Evolutionary conservation across 1,139 yeast species (phyloP).

Genomic region (Spathaspora sp.): DNA sequence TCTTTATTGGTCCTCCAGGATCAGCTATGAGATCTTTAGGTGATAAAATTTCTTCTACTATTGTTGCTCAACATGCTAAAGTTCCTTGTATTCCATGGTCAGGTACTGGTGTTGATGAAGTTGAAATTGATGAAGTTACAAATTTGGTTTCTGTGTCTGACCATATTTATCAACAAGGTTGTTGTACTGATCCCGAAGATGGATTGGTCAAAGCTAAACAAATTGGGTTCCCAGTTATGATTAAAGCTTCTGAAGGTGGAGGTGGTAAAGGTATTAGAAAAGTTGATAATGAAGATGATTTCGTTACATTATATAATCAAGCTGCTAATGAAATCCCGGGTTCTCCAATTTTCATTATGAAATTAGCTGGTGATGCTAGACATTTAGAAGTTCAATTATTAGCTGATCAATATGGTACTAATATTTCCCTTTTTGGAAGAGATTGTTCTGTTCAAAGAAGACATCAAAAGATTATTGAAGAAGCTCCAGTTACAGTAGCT

Average conservation of each 20-base stretch:
- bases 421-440: conserved; percentile 90
- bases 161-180: conserved; percentile 79
- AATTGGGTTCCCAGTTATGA: conserved; percentile 96
- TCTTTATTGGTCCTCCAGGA: conserved; percentile 98
- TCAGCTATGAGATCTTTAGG: conserved; percentile 99
- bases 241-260: conserved; percentile 98
- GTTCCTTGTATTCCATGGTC: conserved; percentile 99
- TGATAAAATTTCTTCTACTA: conserved; percentile 95
- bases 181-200: conserved; percentile 82
- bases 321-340: conserved; percentile 96
- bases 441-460: conserved; percentile 98
- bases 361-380: conserved; percentile 92
- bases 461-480: conserved; percentile 95
- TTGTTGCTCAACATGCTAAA: conserved; percentile 96
- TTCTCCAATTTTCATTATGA: conserved; percentile 92
- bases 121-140: conserved; percentile 60
- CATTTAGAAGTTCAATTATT: conserved; percentile 92
- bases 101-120: conserved; percentile 93
- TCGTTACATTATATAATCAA: conserved; percentile 70
- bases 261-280: conserved; percentile 98
- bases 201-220: conserved; percentile 79
- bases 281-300: conserved; percentile 77
- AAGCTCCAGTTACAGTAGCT: conserved; percentile 95
- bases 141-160: conserved; percentile 89
- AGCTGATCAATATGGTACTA: conserved; percentile 95